Conservation (phyloP, 768 basidiomycete species). For the Dictyophora rubrovolvata region DNA sequence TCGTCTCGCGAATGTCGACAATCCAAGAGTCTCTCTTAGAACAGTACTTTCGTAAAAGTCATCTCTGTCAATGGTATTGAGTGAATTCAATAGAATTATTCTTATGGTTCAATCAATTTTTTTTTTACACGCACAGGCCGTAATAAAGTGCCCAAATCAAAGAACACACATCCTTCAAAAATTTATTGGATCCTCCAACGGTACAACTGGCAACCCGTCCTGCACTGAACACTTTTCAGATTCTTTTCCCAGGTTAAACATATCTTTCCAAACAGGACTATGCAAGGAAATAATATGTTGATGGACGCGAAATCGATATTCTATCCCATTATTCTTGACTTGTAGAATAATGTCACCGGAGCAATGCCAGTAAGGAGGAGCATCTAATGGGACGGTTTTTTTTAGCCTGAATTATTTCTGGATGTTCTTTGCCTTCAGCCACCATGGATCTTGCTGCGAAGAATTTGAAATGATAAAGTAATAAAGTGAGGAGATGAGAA, state of each 20-base stretch:
- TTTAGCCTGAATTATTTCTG: no score
- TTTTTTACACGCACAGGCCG: neutral
- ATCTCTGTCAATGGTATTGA: no score
- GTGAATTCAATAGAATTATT: no score
- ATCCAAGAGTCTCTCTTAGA: no score
- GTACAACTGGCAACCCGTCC: neutral
- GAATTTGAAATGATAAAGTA: no score
- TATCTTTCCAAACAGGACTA: neutral
- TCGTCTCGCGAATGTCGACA: neutral
- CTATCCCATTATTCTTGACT: neutral
- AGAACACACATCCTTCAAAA: neutral
- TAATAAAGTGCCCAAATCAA: slow-evolving; percentile 1
- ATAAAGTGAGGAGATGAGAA: no score
- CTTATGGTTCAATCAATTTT: no score
- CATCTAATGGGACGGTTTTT: no score
- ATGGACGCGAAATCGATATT: slow-evolving; percentile 3
- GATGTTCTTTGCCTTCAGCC: no score
- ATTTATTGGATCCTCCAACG: neutral
- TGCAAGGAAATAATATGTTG: neutral
- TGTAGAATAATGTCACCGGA: neutral
- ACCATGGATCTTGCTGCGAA: no score
- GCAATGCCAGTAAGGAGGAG: no score
- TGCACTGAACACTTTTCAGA: neutral
- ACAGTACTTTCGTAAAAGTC: no score
- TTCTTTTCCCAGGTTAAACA: neutral